These are phyloP conservation scores for Austroboletus eburneus DNA, from an alignment of 768 basidiomycete species.

Conservation along the genomic window DNA sequence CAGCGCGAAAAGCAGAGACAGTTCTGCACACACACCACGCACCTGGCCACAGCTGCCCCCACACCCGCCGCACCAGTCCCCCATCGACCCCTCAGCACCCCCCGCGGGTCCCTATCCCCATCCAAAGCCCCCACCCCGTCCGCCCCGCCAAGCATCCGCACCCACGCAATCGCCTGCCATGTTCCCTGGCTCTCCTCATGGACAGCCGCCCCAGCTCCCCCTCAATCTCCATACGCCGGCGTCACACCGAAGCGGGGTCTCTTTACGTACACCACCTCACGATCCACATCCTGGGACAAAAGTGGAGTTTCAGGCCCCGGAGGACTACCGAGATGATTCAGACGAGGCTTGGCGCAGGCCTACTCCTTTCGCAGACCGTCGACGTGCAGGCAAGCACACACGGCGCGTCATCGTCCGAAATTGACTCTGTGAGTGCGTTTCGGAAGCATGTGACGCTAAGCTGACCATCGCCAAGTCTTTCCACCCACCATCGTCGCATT, in stretches of 20 bases:
- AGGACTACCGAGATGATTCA: slow-evolving; percentile 52
- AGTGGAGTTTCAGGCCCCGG: slow-evolving; percentile 32
- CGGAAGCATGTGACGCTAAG: background rate
- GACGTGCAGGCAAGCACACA: slow-evolving; percentile 79
- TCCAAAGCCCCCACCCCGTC: slow-evolving; percentile 31
- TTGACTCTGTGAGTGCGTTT: slow-evolving; percentile 12
- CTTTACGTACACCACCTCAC: slow-evolving; percentile 46
- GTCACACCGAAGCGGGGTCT: slow-evolving; percentile 22
- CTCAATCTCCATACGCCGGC: slow-evolving; percentile 30
- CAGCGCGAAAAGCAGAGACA: slow-evolving; percentile 25
- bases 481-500: slow-evolving; percentile 13
- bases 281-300: slow-evolving; percentile 35
- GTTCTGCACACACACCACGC: slow-evolving; percentile 23
- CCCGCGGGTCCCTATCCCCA: slow-evolving; percentile 34
- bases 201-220: slow-evolving; percentile 31
- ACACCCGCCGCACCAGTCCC: slow-evolving; percentile 27
- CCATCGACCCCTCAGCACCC: slow-evolving; percentile 19
- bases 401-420: slow-evolving; percentile 59
- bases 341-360: slow-evolving; percentile 73
- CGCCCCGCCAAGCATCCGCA: slow-evolving; percentile 19
- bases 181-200: slow-evolving; percentile 29
- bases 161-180: slow-evolving; percentile 26
- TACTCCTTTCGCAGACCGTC: slow-evolving; percentile 68
- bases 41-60: slow-evolving; percentile 32
- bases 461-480: slow-evolving; percentile 3